Percentiles rank a stretch among this genome's conserved stretches.
These are phyloP conservation scores for Aspergillus nanangensis DNA, from an alignment of 495 filamentous ascomycete genomes.

Conservation along the genomic window DNA sequence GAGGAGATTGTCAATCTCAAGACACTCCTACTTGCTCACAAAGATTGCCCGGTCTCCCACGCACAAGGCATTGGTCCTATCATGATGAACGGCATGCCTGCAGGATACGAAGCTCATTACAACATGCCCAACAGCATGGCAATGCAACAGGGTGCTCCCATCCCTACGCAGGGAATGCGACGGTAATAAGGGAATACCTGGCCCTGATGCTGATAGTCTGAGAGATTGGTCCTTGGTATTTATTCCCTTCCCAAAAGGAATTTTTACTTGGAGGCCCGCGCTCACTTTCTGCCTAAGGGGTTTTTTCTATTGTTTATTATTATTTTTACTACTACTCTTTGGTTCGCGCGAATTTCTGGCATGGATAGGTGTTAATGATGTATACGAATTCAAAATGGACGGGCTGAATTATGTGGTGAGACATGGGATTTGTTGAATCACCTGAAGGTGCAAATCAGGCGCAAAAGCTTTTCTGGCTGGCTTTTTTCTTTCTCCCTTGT, in stretches of 20 bases:
- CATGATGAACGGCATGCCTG: constrained; percentile 55
- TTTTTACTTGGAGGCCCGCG: too few relatives aligned
- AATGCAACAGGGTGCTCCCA: constrained; percentile 36
- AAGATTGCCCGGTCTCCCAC: constrained; percentile 92
- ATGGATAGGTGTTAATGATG: constrained; percentile 45
- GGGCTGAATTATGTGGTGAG: constrained; percentile 26
- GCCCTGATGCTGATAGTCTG: constrained; percentile 2
- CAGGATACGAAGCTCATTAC: constrained; percentile 36
- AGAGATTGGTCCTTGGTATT: constrained; percentile 9
- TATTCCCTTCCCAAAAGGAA: constrained; percentile 6
- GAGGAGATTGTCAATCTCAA: constrained; percentile 97
- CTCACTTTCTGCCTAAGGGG: too few relatives aligned
- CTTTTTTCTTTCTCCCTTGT: constrained; percentile 21
- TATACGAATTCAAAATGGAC: constrained; percentile 37
- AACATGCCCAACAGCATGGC: constrained; percentile 34
- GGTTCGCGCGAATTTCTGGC: constrained; percentile 26
- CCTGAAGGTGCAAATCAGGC: constrained; percentile 29
- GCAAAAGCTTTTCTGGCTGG: constrained; percentile 29
- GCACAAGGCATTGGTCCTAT: constrained; percentile 72
- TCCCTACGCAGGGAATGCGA: constrained; percentile 38
- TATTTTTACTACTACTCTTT: constrained; percentile 22
- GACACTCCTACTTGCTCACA: constrained; percentile 88
- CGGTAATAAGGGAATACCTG: constrained; percentile 8
- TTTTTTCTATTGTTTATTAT: constrained; percentile 6
- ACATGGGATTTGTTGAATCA: constrained; percentile 27